Evolutionary conservation across 306 rosid species (phyloP), one percentile per base, ranked within the genome.

Genomic region (Vigna reflexopilosa): DNA sequence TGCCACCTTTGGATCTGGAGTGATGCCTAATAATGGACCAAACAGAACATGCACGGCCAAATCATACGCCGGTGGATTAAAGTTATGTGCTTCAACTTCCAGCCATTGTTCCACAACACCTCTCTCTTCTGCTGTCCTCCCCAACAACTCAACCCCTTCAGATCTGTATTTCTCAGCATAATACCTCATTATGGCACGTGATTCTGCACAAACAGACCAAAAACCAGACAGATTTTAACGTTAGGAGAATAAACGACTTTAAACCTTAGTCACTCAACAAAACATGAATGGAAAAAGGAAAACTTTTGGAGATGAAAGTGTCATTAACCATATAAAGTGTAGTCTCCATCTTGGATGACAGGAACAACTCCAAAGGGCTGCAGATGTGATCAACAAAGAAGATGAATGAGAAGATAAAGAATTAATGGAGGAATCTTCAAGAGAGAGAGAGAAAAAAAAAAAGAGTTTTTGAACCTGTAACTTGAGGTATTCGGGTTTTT

Each of bases 21-120:
- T 34, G 1, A 48, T 4, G 1, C 80, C 84, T 47, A 1, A 0
- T 3, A 15, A 0, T 36, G 81, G 0, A 14, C 65, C 58, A 80
- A 77, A 74, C 77, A 88, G 16, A 5, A 54, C 30, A 47, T 84
- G 84, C 49, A 66, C 2, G 3, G 28, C 17, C 22, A 88, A 73
- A 56, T 82, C 75, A 38, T 70, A 26, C 2, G 80, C 58, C 16
- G 76, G 59, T 17, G 79, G 75, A 8, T 84, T 50, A 26, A 58
- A 88, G 77, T 75, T 82, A 0, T 82, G 79, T 54, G 86, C 90
- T 75, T 86, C 92, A 59, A 84, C 87, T 56, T 88, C 88, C 4
- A 88, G 75, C 92, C 92, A 88, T 70, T 88, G 88, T n/a, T 86
- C 92, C 22, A 88, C 84, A 0, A 79, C 16, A 64, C 87, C 86